Base-by-base conservation (phyloP, 495 filamentous ascomycete species). In the Penicillium argentinense region DNA sequence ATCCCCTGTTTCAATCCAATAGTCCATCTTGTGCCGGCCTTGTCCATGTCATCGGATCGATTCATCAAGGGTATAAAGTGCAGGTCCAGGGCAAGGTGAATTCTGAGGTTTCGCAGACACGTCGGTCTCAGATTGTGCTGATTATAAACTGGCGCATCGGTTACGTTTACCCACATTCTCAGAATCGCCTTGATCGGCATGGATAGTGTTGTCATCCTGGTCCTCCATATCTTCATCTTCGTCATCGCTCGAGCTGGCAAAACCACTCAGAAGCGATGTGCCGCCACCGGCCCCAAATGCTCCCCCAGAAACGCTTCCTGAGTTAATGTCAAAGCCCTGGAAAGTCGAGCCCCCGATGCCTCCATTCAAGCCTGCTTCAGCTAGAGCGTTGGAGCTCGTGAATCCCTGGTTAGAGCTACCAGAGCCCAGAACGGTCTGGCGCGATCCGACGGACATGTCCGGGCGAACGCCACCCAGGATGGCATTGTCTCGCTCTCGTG, bases 401-500 rank as follows among this genome's bases (percentile, higher is more conserved):
- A 85, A 84, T 26, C 80, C 77, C 51, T 80, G 79, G 19, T 74
- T 75, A 33, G 76, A 77, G 55, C 76, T 79, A 32, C 81, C 78
- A 23, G 78, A 78, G 54, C 80, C 84, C 45, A 87, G 65, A 36
- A 80, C 79, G 26, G 80, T 78, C 54, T 87, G 83, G 40, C 87
- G 78, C 50, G 83, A 69, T 22, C 81, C 77, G 57, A 89, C 74
- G 27, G 85, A 83, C 64, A 93, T 84, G 49, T 97, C 93, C 1
- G 93, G 93, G 29, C 92, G 83, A 4, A 97, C 90, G 9, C 93
- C 93, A 29, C 93, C 93, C n/a, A 99, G 84, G 38, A 99, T 95
- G 7, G 93, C 93, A 66, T 99, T 99, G 56, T 99, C 93, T 30
- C 93, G 86, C 67, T 97, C 92, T 14, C 95, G 72, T 0, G 93